phyloP scores from a whole-genome alignment of 73 alveolate genomes.

The Paramecium caudatum region DNA sequence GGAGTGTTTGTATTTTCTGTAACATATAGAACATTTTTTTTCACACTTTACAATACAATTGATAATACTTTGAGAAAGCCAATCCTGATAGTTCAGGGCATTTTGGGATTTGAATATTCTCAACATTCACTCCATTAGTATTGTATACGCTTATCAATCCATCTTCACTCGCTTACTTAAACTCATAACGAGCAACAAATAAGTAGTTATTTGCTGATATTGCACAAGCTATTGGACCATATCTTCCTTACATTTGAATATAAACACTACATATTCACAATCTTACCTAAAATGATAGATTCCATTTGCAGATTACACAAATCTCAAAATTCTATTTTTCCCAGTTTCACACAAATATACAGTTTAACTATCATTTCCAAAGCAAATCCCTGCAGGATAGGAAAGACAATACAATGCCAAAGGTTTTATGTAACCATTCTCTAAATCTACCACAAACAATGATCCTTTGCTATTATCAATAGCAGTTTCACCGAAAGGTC shows the following conservation, averaged over 20 bases:
- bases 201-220: slow-evolving; percentile 42
- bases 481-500: slow-evolving; percentile 92
- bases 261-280: background rate
- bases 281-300: slow-evolving; percentile 87
- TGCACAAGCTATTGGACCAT: slow-evolving; percentile 74
- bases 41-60: slow-evolving; percentile 65
- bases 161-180: slow-evolving; percentile 58
- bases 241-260: slow-evolving; percentile 69
- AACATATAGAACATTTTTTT: slow-evolving; percentile 44
- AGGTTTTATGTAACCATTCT: slow-evolving; percentile 86
- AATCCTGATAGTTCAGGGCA: slow-evolving; percentile 71
- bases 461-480: slow-evolving; percentile 81
- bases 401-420: slow-evolving; percentile 85
- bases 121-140: slow-evolving; percentile 59
- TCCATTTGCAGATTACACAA: slow-evolving; percentile 91
- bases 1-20: slow-evolving; percentile 33
- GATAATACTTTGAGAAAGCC: slow-evolving; percentile 63
- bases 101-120: slow-evolving; percentile 51
- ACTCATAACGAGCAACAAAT: slow-evolving; percentile 69
- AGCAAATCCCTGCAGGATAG: slow-evolving; percentile 90
- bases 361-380: slow-evolving; percentile 81
- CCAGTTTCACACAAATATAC: slow-evolving; percentile 93
- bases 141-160: slow-evolving; percentile 67
- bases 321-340: slow-evolving; percentile 94
- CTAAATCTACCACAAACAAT: slow-evolving; percentile 87